A percentile compares a stretch with the other conserved stretches of the same genome.
Evolutionary conservation across 192 early-diverging fungal genomes (phyloP).

Genomic region (Coemansia sp.): DNA sequence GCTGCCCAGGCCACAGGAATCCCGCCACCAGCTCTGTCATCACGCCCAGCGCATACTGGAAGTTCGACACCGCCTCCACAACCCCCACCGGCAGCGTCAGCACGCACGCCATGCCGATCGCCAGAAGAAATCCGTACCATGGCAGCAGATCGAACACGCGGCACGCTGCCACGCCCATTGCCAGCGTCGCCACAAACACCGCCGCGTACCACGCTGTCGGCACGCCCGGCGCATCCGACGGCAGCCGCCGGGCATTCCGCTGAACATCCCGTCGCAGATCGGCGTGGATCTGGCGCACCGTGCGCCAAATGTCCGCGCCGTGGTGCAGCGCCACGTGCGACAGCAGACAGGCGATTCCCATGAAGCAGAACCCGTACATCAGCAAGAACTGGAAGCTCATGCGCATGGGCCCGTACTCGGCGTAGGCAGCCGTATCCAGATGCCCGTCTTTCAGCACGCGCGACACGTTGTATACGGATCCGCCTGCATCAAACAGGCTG

Average conservation of each 20-base stretch:
- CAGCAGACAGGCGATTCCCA: slow-evolving; percentile 64
- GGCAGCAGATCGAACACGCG: slow-evolving; percentile 32
- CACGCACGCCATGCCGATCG: slow-evolving; percentile 55
- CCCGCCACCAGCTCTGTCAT: slow-evolving; percentile 79
- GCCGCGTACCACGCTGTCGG: slow-evolving; percentile 66
- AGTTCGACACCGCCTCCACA: slow-evolving; percentile 72
- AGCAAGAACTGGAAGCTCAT: slow-evolving; percentile 64
- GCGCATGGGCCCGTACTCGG: slow-evolving; percentile 58
- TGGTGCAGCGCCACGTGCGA: slow-evolving; percentile 62
- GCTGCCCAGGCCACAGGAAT: slow-evolving; percentile 69
- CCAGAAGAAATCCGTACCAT: slow-evolving; percentile 71
- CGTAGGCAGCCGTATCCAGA: slow-evolving; percentile 58
- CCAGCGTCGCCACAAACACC: slow-evolving; percentile 29
- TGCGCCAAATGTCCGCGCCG: slow-evolving; percentile 60
- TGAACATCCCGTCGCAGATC: background rate
- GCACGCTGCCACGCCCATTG: slow-evolving; percentile 32
- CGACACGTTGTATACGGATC: slow-evolving; percentile 56
- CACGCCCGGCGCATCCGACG: slow-evolving; percentile 37
- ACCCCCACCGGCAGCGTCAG: slow-evolving; percentile 77
- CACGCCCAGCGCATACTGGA: slow-evolving; percentile 71
- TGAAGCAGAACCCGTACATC: slow-evolving; percentile 67
- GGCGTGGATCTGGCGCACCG: slow-evolving; percentile 50
- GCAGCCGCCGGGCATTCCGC: background rate
- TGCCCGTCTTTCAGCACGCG: slow-evolving; percentile 55
- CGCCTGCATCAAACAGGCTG: slow-evolving; percentile 54